Evolutionary conservation across 2,329 filamentous ascomycete genomes (phyloP), one percentile per base, ranked within the genome.

Genomic region (Aspergillus brasiliensis): DNA sequence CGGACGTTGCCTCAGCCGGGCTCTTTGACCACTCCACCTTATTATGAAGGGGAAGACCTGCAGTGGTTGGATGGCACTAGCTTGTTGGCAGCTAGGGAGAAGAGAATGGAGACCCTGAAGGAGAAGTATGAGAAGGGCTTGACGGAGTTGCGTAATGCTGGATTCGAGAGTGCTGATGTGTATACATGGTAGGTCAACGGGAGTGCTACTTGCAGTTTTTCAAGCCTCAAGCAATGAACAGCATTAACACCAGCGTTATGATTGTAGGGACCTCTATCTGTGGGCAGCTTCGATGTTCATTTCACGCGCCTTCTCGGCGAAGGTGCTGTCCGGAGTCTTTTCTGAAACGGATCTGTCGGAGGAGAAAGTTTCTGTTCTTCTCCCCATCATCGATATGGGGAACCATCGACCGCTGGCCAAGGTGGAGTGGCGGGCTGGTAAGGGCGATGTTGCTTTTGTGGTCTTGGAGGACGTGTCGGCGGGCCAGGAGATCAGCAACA

Each of bases 381-480:
- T 91, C 34, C 90, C 90, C 1, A 78, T 91, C 3, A 84, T 91
- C 58, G 90, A 92, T 69, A 81, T 92, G 27, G 86, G 85, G 10
- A 92, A 92, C 69, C 90, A 92, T 69, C 83, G 84, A 54, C 87
- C 88, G 51, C 76, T 83, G 19, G 82, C 86, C 0, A 76, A 81
- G 44, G 83, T 87, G 1, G 75, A 80, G 44, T 92, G 89, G 89
- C 78, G 83, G 23, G 77, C 77, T 59, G 75, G 73, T 2, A 67
- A 70, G 7, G 65, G 73, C 56, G 72, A 73, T 61, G 74, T 81
- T 27, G 71, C 69, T 6, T 70, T 81, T 44, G 69, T 78, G 42
- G 78, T 82, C 2, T 72, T 82, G 21, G 74, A 81, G 10, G 69
- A 75, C 7, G 82, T 87, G 65, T 51, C 64, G 4, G 75, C 84